Conservation (phyloP, 2,329 filamentous ascomycete species). For the Curvularia sp. region DNA sequence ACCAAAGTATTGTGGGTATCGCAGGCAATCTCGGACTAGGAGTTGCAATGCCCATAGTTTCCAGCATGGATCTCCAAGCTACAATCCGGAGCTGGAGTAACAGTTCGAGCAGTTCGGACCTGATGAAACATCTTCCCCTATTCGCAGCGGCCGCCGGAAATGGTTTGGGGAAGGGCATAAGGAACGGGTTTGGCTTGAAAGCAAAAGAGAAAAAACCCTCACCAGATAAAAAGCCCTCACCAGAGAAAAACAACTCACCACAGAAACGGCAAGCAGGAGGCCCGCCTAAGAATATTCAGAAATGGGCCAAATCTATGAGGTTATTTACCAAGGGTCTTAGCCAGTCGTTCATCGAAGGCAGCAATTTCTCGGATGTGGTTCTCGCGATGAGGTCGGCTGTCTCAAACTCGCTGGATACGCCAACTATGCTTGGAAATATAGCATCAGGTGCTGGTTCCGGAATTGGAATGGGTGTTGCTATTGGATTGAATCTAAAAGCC, state of each 20-base stretch:
- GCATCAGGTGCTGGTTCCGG: conserved; percentile 41
- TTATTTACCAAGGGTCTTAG: conserved; percentile 36
- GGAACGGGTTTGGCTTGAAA: conserved; percentile 29
- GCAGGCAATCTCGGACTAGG: conserved; percentile 41
- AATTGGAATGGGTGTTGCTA: conserved; percentile 34
- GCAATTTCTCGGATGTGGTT: conserved; percentile 27
- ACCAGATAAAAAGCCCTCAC: not conserved
- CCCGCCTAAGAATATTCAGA: not conserved
- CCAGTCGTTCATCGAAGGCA: conserved; percentile 33
- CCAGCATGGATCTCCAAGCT: conserved; percentile 30
- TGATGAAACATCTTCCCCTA: conserved; percentile 31
- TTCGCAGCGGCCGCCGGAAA: conserved; percentile 37
- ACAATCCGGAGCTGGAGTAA: conserved; percentile 23
- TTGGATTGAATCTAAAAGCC: conserved; percentile 30
- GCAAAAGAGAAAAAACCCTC: not conserved
- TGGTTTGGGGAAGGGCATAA: conserved; percentile 40
- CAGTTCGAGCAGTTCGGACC: conserved; percentile 1
- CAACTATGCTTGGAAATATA: conserved; percentile 27
- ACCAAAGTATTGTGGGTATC: conserved; percentile 27
- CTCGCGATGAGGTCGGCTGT: conserved; percentile 9
- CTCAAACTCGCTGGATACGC: conserved; percentile 15
- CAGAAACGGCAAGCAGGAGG: not conserved
- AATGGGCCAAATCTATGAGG: conserved; percentile 27
- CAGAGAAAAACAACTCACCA: not conserved
- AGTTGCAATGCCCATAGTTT: conserved; percentile 32